A percentile compares a stretch with the other conserved stretches of the same genome.
Conservation (phyloP, 2,329 filamentous ascomycete species). For the Penicillium brevicompactum region DNA sequence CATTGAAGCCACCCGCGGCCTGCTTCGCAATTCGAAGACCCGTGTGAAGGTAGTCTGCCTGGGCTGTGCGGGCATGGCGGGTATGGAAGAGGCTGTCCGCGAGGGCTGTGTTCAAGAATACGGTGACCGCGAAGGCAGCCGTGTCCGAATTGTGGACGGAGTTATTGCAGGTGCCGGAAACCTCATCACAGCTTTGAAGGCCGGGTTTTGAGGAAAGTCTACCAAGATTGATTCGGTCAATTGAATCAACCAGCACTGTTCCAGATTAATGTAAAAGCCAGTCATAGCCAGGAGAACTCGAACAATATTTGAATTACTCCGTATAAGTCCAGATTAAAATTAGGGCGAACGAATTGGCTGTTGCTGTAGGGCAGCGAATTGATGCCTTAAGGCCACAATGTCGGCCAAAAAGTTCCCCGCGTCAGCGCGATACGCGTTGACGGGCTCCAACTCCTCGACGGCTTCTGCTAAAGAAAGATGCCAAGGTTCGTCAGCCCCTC, state of each 20-base stretch:
- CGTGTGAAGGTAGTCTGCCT: conserved; percentile 72
- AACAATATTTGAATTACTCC: neutral
- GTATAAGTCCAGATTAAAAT: neutral
- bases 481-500: conserved; percentile 34
- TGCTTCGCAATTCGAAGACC: conserved; percentile 56
- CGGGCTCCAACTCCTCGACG: conserved; percentile 27
- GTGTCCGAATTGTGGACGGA: conserved; percentile 76
- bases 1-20: conserved; percentile 66
- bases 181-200: conserved; percentile 40
- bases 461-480: conserved; percentile 36
- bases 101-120: conserved; percentile 66
- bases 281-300: neutral
- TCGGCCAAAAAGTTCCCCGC: conserved; percentile 34
- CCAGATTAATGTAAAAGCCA: neutral
- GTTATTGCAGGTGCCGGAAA: conserved; percentile 42
- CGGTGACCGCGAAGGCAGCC: conserved; percentile 59
- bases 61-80: conserved; percentile 90
- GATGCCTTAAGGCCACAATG: conserved; percentile 31
- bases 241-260: neutral
- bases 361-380: conserved; percentile 10
- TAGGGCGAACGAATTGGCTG: neutral
- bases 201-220: conserved; percentile 30
- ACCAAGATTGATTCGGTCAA: neutral
- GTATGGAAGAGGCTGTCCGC: conserved; percentile 75
- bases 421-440: conserved; percentile 39